These are phyloP conservation scores for Sporisorium sorghi DNA, from an alignment of 1,284 basidiomycete species.

Conservation along the genomic window DNA sequence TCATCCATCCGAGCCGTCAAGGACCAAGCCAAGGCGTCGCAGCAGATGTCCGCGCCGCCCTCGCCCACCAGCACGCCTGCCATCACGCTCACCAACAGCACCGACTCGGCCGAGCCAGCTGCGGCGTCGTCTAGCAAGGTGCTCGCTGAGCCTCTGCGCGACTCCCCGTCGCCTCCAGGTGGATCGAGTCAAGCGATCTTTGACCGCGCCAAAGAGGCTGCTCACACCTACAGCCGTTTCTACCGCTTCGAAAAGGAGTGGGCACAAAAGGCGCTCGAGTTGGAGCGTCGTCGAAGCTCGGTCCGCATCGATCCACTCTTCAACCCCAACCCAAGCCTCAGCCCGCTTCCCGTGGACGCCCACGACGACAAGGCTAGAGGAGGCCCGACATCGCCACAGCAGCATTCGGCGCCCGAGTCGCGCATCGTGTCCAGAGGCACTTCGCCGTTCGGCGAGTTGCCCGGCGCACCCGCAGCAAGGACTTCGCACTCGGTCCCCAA, in stretches of 20 bases:
- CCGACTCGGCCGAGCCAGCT: neutral
- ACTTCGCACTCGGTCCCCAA: conserved; percentile 24
- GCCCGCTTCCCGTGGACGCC: conserved; percentile 16
- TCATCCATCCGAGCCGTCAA: neutral
- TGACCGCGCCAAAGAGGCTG: conserved; percentile 38
- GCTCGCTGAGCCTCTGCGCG: conserved; percentile 12
- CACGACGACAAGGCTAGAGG: conserved; percentile 13
- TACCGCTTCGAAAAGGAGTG: conserved; percentile 52
- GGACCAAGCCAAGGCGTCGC: neutral
- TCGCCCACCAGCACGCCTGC: conserved; percentile 22
- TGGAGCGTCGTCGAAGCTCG: conserved; percentile 48
- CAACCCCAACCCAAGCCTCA: conserved; percentile 23
- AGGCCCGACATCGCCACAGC: conserved; percentile 21
- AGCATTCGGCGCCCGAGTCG: conserved; percentile 40
- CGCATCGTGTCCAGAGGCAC: conserved; percentile 37
- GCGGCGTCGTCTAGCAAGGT: conserved; percentile 2
- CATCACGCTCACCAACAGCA: conserved; percentile 25
- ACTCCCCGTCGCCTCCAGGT: conserved; percentile 10
- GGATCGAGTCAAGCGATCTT: conserved; percentile 24
- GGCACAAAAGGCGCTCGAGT: conserved; percentile 47
- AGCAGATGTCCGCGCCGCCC: conserved; percentile 1
- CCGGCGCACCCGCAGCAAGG: conserved; percentile 4
- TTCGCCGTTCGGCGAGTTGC: conserved; percentile 32
- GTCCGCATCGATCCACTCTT: conserved; percentile 40
- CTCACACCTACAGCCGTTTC: conserved; percentile 42